Evolutionary conservation across 2,329 filamentous ascomycete genomes (phyloP).

Genomic region (Botrytis medusae): DNA sequence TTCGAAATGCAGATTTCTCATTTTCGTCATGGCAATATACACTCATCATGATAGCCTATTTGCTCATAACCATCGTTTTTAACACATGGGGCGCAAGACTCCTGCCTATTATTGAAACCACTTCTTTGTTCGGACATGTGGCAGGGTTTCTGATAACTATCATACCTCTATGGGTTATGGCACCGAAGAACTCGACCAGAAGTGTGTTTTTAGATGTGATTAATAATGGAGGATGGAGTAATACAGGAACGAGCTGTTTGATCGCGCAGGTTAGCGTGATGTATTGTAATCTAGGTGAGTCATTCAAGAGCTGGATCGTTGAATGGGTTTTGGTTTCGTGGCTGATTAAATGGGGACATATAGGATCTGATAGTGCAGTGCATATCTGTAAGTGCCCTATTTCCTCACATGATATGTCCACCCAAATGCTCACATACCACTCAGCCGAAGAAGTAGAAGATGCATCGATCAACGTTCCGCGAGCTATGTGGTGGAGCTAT

Average conservation of each 20-base stretch:
- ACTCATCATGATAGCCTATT: conserved; percentile 46
- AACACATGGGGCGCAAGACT: conserved; percentile 46
- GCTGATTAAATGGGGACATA: background rate
- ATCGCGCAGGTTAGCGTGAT: conserved; percentile 40
- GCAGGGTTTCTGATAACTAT: conserved; percentile 47
- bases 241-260: conserved; percentile 40
- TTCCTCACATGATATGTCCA: background rate
- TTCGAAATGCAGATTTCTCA: conserved; percentile 41
- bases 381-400: conserved; percentile 40
- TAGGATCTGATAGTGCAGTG: conserved; percentile 34
- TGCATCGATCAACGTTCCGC: conserved; percentile 48
- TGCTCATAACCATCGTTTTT: conserved; percentile 44
- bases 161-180: conserved; percentile 41
- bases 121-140: conserved; percentile 48
- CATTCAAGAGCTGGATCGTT: conserved; percentile 21
- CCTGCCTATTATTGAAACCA: conserved; percentile 46
- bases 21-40: conserved; percentile 47
- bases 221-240: conserved; percentile 41
- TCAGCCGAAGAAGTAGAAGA: conserved; percentile 50
- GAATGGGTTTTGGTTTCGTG: background rate
- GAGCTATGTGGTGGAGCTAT: conserved; percentile 49
- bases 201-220: conserved; percentile 40
- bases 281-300: conserved; percentile 38
- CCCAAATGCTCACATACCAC: background rate
- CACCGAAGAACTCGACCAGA: conserved; percentile 33